Base-by-base conservation (phyloP, 2,329 filamentous ascomycete genomes). In the Trichoderma afroharzianum region DNA sequence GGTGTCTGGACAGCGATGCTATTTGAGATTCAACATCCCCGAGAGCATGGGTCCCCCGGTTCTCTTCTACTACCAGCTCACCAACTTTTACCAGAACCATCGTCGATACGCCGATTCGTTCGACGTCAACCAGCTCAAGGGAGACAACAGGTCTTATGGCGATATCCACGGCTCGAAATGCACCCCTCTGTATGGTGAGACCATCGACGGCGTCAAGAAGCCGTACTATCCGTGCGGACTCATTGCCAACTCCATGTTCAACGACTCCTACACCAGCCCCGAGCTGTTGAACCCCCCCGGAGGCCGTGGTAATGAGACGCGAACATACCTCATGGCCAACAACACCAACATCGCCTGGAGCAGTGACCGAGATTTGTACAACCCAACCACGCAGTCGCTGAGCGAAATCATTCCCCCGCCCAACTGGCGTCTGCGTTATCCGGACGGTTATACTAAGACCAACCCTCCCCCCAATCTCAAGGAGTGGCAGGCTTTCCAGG, bases 71-170 rank as follows among this genome's bases (percentile, higher is more conserved):
- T 99, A 99, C 82, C 92, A 92, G 76, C 90, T 99, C 74, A 95
- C 94, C 71, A 97, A 98, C 83, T 99, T 99, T 84, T 98, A 98
- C 85, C 96, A 99, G 82, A 99, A 99, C 80, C 96, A 99, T 80
- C 92, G 96, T 75, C 91, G 95, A 81, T 99, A 99, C 76, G 96
- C 98, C 73, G 93, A 94, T 79, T 97, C 93, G 1, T 92, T 97
- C 77, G 92, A 95, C 78, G 87, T 91, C 71, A 86, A 93, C 67
- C 96, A 99, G 82, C 86, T 99, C 68, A 83, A 91, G 75, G 96
- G 95, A 59, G 85, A 90, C 6, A 86, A 86, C 12, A 87, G 92
- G 21, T 84, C 85, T 36, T 87, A 86, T 71, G 76, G 76, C 43
- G 87, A 88, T 2, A 92, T 98, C 75, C 82, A 86, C 36, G 83